Percentiles rank a stretch among this genome's conserved stretches.
phyloP scores from a whole-genome alignment of 176 grass and related monocot species.

The Rhipidocladum racemiflorum region DNA sequence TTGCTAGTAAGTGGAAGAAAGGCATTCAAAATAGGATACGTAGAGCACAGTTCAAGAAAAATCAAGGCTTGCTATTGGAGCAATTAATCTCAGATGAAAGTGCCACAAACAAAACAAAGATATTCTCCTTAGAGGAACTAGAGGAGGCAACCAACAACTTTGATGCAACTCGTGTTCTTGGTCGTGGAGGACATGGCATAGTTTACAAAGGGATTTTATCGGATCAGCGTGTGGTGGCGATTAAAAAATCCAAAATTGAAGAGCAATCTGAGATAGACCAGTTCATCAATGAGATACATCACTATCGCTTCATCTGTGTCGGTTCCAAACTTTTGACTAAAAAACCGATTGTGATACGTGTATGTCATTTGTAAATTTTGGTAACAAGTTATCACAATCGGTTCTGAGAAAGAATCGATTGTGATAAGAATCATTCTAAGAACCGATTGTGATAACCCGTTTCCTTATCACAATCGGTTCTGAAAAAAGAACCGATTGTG shows the following conservation, averaged over 20 bases:
- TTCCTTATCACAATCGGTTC: no score
- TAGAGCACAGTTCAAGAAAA: not conserved
- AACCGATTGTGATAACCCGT: no score
- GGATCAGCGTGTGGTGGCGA: slow-evolving; percentile 31
- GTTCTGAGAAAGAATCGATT: no score
- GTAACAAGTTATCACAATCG: no score
- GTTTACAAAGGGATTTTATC: slow-evolving; percentile 40
- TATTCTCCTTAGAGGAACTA: slow-evolving; percentile 36
- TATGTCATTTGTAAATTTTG: no score
- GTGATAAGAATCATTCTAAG: no score
- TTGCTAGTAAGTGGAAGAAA: not conserved
- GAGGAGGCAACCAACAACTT: slow-evolving; percentile 42
- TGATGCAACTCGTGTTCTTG: slow-evolving; percentile 14
- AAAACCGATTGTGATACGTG: no score
- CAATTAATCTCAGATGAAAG: slow-evolving; percentile 1
- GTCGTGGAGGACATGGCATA: slow-evolving; percentile 31
- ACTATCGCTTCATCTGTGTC: no score
- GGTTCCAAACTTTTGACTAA: no score
- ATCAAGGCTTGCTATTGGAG: not conserved
- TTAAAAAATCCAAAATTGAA: slow-evolving; percentile 49
- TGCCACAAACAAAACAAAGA: not conserved
- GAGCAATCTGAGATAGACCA: slow-evolving; percentile 43
- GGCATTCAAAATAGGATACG: not conserved
- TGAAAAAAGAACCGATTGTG: no score
- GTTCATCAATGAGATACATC: slow-evolving; percentile 67